Conservation (phyloP, 768 basidiomycete genomes). For the Trametes meyenii region DNA sequence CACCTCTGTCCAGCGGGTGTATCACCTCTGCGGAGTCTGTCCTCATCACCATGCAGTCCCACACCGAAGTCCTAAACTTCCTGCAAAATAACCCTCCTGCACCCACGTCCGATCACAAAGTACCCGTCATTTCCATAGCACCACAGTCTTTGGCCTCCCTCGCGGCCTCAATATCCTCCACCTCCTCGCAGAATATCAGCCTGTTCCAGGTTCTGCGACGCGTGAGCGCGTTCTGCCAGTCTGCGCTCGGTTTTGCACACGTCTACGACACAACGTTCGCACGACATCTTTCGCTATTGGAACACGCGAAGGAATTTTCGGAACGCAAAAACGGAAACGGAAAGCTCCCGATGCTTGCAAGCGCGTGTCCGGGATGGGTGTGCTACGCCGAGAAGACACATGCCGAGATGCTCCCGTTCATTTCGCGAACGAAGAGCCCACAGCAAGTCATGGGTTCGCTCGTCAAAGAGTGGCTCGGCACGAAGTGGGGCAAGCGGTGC, state of each 20-base stretch:
- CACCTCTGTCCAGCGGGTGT: conserved; percentile 67
- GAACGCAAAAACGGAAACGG: conserved; percentile 55
- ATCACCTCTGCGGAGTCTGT: conserved; percentile 99
- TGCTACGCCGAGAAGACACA: conserved; percentile 99
- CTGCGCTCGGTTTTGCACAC: conserved; percentile 72
- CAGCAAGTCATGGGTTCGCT: conserved; percentile 94
- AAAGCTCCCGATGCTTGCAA: conserved; percentile 86
- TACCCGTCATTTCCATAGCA: conserved; percentile 83
- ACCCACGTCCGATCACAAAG: conserved; percentile 45
- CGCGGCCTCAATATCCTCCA: conserved; percentile 59
- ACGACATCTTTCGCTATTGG: conserved; percentile 79
- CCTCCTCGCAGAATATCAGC: conserved; percentile 44
- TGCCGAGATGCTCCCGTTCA: conserved; percentile 89
- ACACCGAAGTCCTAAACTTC: conserved; percentile 86
- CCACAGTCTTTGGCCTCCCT: conserved; percentile 87
- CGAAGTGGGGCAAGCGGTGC: conserved; percentile 67
- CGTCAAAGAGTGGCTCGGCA: conserved; percentile 86
- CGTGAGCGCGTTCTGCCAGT: conserved; percentile 67
- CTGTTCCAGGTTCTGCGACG: conserved; percentile 68
- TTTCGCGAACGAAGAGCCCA: conserved; percentile 86
- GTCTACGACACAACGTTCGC: conserved; percentile 97
- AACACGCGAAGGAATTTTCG: conserved; percentile 79
- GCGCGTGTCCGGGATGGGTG: conserved; percentile 98
- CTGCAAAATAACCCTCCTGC: conserved; percentile 56
- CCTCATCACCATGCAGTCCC: conserved; percentile 94